Evolutionary conservation across 2,329 filamentous ascomycete species (phyloP).

Genomic region (Aspergillus quadrilineatus): DNA sequence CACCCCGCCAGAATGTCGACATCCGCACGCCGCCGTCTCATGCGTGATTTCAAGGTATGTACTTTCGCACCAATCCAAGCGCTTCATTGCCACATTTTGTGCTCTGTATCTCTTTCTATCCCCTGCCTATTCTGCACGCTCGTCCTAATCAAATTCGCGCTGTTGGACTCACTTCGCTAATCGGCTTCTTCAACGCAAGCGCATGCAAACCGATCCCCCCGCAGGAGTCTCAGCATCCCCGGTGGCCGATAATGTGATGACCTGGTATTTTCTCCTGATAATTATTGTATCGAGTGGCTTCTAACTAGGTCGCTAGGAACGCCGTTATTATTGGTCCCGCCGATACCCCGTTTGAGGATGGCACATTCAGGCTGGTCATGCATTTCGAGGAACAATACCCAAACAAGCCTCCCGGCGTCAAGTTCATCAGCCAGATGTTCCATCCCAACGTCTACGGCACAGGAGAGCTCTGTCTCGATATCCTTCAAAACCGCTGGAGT

Average conservation of each 20-base stretch:
- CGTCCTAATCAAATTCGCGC: constrained; percentile 4
- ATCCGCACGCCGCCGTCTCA: constrained; percentile 88
- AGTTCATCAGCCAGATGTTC: constrained; percentile 99
- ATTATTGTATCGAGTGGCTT: background rate
- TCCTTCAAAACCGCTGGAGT: constrained; percentile 97
- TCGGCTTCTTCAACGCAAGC: constrained; percentile 52
- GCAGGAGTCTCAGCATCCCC: constrained; percentile 95
- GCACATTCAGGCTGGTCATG: constrained; percentile 96
- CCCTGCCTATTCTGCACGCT: background rate
- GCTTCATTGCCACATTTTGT: background rate
- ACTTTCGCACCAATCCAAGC: background rate
- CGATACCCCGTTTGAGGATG: constrained; percentile 97
- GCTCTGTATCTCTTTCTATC: background rate
- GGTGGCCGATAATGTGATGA: constrained; percentile 61
- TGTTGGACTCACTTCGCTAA: constrained; percentile 5
- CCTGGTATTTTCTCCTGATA: constrained; percentile 29
- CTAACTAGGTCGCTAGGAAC: constrained; percentile 63
- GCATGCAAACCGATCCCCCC: constrained; percentile 98
- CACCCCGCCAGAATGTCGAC: constrained; percentile 69
- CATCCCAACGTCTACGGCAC: constrained; percentile 98
- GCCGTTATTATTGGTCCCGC: constrained; percentile 96
- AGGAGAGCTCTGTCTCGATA: constrained; percentile 93
- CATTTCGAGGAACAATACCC: constrained; percentile 99
- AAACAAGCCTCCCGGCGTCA: constrained; percentile 95
- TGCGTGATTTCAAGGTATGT: constrained; percentile 97